A percentile compares a stretch with the other conserved stretches of the same genome.
These are phyloP conservation scores for Zygosaccharomyces bisporus DNA, from an alignment of 805 yeast genomes.

Conservation along the genomic window DNA sequence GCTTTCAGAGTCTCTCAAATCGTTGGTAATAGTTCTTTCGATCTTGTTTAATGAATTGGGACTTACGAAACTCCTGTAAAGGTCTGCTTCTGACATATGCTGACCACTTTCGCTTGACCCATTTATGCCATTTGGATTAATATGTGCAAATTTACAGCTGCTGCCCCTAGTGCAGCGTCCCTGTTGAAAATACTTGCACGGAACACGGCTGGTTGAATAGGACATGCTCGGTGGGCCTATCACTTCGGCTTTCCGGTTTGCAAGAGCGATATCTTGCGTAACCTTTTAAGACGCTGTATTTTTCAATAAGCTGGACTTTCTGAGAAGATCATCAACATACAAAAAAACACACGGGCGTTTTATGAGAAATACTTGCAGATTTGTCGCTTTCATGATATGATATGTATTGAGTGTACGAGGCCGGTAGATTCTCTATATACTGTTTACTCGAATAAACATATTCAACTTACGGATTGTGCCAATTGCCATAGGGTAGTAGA, in stretches of 20 bases:
- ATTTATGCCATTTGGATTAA: conserved; percentile 22
- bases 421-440: conserved; percentile 65
- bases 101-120: conserved; percentile 6
- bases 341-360: too few species aligned
- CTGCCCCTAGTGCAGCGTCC: conserved; percentile 44
- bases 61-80: conserved; percentile 25
- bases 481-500: conserved; percentile 75
- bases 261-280: neutral
- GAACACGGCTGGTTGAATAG: conserved; percentile 26
- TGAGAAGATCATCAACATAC: neutral
- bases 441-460: conserved; percentile 70
- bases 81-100: conserved; percentile 18
- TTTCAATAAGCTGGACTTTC: neutral
- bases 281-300: neutral
- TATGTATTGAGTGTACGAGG: conserved; percentile 83
- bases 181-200: conserved; percentile 44
- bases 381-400: conserved; percentile 47
- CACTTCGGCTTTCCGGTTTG: neutral
- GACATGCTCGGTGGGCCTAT: neutral
- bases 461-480: conserved; percentile 72
- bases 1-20: conserved; percentile 18
- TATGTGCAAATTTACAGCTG: conserved; percentile 45
- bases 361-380: neutral
- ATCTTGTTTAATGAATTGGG: conserved; percentile 23
- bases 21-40: conserved; percentile 30